These are phyloP conservation scores for Podila epicladia DNA, from an alignment of 192 early-diverging fungal species.

Conservation along the genomic window DNA sequence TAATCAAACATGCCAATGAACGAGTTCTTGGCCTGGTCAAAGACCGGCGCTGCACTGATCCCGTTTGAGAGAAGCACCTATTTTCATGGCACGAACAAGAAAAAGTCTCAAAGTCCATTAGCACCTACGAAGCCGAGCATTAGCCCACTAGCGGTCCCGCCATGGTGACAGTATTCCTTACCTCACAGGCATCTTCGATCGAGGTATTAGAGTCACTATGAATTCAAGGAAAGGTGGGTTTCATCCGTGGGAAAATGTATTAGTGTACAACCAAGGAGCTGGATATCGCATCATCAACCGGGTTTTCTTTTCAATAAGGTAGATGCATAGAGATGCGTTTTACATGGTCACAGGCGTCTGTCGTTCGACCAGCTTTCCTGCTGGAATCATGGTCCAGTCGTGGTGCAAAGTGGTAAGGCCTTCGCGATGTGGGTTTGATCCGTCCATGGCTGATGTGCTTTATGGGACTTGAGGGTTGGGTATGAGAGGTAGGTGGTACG, in stretches of 20 bases:
- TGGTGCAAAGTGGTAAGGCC: conserved; percentile 54
- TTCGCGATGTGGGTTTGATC: conserved; percentile 44
- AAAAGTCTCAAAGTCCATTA: neutral
- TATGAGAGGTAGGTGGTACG: neutral
- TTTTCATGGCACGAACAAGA: neutral
- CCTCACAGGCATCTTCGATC: conserved; percentile 79
- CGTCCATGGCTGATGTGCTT: neutral
- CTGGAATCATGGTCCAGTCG: conserved; percentile 75
- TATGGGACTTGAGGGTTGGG: neutral
- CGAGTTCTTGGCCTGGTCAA: conserved; percentile 57
- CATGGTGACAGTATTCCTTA: neutral
- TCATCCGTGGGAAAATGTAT: neutral
- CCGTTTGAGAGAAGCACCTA: conserved; percentile 71
- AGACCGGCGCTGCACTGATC: conserved; percentile 85
- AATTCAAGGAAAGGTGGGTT: neutral
- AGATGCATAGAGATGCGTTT: neutral
- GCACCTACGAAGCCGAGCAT: neutral
- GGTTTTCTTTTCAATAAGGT: neutral
- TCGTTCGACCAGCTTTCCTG: conserved; percentile 62
- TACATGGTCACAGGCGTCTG: conserved; percentile 76
- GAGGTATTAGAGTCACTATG: conserved; percentile 61
- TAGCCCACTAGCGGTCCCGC: too few relatives aligned
- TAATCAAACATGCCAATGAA: conserved; percentile 92
- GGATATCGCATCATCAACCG: neutral
- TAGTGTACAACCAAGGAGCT: neutral